Evolutionary conservation across 2,329 filamentous ascomycete genomes (phyloP).

Genomic region (Fusarium dimerum): DNA sequence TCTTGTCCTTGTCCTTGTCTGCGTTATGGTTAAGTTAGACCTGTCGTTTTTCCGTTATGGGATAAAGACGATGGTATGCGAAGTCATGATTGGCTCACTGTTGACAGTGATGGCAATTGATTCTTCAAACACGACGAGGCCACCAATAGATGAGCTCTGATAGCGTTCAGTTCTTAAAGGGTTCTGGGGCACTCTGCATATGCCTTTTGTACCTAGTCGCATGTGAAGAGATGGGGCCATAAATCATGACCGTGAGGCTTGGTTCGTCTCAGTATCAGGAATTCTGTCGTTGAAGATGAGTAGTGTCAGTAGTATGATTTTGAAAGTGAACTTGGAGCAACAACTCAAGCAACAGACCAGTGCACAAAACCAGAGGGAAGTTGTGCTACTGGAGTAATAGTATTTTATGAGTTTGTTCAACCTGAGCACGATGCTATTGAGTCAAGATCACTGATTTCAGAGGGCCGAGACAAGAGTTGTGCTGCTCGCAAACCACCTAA

Average conservation of each 20-base stretch:
- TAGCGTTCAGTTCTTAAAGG: slow-evolving; percentile 22
- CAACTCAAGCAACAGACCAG: not conserved
- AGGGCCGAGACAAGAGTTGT: not conserved
- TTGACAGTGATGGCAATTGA: slow-evolving; percentile 30
- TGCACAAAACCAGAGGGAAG: not conserved
- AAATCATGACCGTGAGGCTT: slow-evolving; percentile 3
- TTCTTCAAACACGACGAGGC: slow-evolving; percentile 32
- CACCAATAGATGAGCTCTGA: slow-evolving; percentile 26
- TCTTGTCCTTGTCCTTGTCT: slow-evolving; percentile 4
- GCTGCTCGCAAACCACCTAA: not conserved
- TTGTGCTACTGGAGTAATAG: too few species aligned
- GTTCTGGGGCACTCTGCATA: slow-evolving; percentile 15
- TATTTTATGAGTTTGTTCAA: too few species aligned
- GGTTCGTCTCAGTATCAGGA: slow-evolving; percentile 5
- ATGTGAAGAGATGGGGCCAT: slow-evolving; percentile 21
- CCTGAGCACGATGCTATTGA: too few species aligned
- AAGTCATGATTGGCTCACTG: slow-evolving; percentile 17
- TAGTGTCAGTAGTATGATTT: not conserved
- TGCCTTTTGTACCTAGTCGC: not conserved
- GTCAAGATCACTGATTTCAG: too few species aligned
- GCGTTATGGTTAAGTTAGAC: slow-evolving; percentile 13
- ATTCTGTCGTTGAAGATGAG: not conserved
- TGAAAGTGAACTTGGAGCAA: not conserved
- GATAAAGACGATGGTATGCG: slow-evolving; percentile 3
- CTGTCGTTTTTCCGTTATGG: slow-evolving; percentile 16